phyloP scores from a whole-genome alignment of 257 asterid genomes.

The Solanum chilense region DNA sequence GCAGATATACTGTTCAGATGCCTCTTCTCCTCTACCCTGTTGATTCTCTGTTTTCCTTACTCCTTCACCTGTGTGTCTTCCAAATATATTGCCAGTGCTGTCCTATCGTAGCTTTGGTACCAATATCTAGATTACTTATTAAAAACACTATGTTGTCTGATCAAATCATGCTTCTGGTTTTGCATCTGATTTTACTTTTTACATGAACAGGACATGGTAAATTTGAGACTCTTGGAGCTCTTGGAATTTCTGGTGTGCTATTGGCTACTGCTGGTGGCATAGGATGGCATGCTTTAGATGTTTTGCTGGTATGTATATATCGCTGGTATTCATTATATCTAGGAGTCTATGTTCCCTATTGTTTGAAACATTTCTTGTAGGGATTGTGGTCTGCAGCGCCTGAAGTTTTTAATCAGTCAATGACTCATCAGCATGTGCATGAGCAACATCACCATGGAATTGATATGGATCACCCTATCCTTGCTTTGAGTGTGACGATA shows the following conservation, averaged over 20 bases:
- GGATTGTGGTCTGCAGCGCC: constrained; percentile 57
- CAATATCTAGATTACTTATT: neutral
- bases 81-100: neutral
- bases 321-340: neutral
- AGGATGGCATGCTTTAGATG: constrained; percentile 89
- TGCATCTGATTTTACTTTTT: constrained; percentile 6
- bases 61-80: neutral
- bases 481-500: constrained; percentile 73
- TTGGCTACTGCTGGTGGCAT: constrained; percentile 95
- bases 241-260: constrained; percentile 76
- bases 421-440: constrained; percentile 32
- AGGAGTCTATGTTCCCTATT: neutral
- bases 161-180: neutral
- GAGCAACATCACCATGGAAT: constrained; percentile 65
- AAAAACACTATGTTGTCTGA: neutral
- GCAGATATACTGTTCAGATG: neutral
- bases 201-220: constrained; percentile 79
- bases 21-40: neutral
- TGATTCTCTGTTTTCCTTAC: neutral
- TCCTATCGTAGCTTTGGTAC: neutral
- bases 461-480: constrained; percentile 85
- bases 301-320: constrained; percentile 35
- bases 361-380: constrained; percentile 25
- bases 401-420: constrained; percentile 45
- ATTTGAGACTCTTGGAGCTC: constrained; percentile 95